Base-by-base conservation (phyloP, 805 yeast genomes). In the Candida quercuum region DNA sequence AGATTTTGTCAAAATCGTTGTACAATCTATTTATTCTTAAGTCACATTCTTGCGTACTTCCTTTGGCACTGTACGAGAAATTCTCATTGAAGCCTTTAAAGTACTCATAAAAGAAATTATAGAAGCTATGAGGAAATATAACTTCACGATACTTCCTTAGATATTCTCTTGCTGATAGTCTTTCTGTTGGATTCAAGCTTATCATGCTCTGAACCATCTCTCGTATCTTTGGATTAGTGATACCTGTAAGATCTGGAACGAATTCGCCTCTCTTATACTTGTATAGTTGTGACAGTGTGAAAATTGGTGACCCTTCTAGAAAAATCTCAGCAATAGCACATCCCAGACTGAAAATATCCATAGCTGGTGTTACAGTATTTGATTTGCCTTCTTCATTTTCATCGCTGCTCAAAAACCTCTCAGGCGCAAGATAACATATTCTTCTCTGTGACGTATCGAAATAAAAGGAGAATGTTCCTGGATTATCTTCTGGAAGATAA, bases 361-460 rank as follows among this genome's bases (percentile, higher is more conserved):
- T 85, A 34, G 73, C 72, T 20, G 67, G 65, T 1, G 79, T 71
- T 21, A 85, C 67, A 4, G 37, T 36, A 15, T 41, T 26, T 6
- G 33, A 32, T 22, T 43, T 41, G 6, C 33, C 17, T 5, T 33
- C 26, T 8, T 38, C 36, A 16, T 46, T 44, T 25, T 53, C 49
- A 22, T 40, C 43, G 6, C 51, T 49, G 43, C 52, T 59, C 43
- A 33, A 43, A 51, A 93, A 91, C 46, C 99, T 66, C 56, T 93
- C 99, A 0, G 99, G 99, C 0, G 99, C 98, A 30, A 93, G 59
- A 58, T 91, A 91, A 59, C 99, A 93, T 3, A 78, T 74, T 50
- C 96, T 71, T 46, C 97, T 69, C 54, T 78, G 86, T 2, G 95
- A 84, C 3, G 91, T 86, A 61, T 93, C 98, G 56, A 89, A 93